Base-by-base conservation (phyloP, 768 basidiomycete genomes). In the Leccinum incarnatum region DNA sequence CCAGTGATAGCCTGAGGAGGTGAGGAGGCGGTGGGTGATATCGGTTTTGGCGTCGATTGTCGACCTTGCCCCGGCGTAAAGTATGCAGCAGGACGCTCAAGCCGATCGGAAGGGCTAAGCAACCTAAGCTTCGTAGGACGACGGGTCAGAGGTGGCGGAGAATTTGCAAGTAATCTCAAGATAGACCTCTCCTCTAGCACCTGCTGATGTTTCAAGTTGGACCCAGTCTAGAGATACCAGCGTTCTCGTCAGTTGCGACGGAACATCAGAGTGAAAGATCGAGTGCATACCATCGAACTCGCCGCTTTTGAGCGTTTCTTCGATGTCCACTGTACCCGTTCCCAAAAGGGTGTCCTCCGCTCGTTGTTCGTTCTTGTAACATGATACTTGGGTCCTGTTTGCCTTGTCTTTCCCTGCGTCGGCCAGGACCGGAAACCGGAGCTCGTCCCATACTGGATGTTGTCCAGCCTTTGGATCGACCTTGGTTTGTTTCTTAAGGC, bases 381-480 rank as follows among this genome's bases (percentile, higher is more conserved):
- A 93, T 14, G 86, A 81, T 1, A n/a, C n/a, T n/a, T n/a, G n/a
- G 53, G 79, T 83, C 70, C 87, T 77, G 62, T 78, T 76, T 23
- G 36, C 52, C 5, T 52, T 71, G 49, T 73, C 71, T 62, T 85
- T 84, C 34, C 82, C 81, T 9, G 69, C 71, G n/a, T 82, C 81
- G 65, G 83, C 85, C 64, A 82, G 70, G 50, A 98, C 79, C 6
- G 86, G 81, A 71, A 94, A 86, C 46, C 93, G 84, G 55, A 95
- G 72, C 72, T 97, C 94, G 69, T 97, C 95, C 93, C 95, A 98
- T 59, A 87, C 83, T 2, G 95, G 95, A 72, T 92, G 89, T 69
- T 98, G 95, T 0, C 95, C 95, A 2, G 95, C 95, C 69, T 88
- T 93, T 63, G 85, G 78, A 67, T 93, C 89, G 59, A 86, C 80